A percentile compares a stretch with the other conserved stretches of the same genome.
Evolutionary conservation across 352 stramenopile genomes (phyloP).

Genomic region (Globisporangium okanoganense): DNA sequence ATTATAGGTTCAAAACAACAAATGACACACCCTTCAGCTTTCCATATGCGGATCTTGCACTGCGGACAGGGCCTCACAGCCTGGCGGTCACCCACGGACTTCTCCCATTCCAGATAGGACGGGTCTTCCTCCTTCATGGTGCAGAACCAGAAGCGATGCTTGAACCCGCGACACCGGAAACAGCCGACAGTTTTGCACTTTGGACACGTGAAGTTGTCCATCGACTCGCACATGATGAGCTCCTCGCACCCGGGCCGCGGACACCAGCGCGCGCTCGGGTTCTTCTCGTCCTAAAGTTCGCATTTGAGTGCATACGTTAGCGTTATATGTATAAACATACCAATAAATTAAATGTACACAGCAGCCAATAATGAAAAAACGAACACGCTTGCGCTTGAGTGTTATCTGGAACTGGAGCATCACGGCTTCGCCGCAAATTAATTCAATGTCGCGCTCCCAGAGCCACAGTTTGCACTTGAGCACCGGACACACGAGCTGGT

Average conservation of each 20-base stretch:
- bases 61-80: slow-evolving; percentile 49
- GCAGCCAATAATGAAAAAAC: slow-evolving; percentile 5
- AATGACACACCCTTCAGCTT: slow-evolving; percentile 45
- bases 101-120: neutral
- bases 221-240: slow-evolving; percentile 55
- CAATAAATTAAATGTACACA: neutral
- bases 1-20: neutral
- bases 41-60: slow-evolving; percentile 75
- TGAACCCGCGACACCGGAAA: slow-evolving; percentile 49
- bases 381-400: slow-evolving; percentile 53
- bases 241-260: slow-evolving; percentile 49
- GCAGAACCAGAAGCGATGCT: slow-evolving; percentile 64
- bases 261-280: slow-evolving; percentile 71
- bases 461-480: slow-evolving; percentile 44
- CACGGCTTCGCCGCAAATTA: slow-evolving; percentile 24
- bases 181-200: slow-evolving; percentile 51
- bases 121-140: slow-evolving; percentile 1
- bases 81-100: neutral
- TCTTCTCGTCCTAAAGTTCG: slow-evolving; percentile 55
- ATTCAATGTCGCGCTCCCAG: slow-evolving; percentile 28
- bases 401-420: slow-evolving; percentile 26
- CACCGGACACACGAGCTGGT: slow-evolving; percentile 64
- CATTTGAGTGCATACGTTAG: neutral
- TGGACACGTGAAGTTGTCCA: slow-evolving; percentile 54
- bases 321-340: neutral